Evolutionary conservation across 768 basidiomycete species (phyloP).

Genomic region (Suillus sp.): DNA sequence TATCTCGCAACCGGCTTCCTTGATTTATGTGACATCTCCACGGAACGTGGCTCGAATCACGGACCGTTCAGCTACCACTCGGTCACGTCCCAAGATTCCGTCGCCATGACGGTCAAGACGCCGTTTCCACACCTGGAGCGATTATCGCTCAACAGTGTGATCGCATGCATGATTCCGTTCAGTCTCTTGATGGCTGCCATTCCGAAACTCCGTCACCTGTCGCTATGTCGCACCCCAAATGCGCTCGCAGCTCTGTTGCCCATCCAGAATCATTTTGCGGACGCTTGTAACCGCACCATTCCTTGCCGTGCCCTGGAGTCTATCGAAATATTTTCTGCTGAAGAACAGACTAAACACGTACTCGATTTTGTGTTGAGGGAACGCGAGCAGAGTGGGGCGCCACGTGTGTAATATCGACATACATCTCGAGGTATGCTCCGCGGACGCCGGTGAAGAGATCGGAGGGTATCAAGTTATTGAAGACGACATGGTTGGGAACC

Average conservation of each 20-base stretch:
- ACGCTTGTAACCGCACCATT: neutral
- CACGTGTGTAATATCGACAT: conserved; percentile 35
- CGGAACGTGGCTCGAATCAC: neutral
- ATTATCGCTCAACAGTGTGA: conserved; percentile 40
- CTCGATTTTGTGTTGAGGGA: conserved; percentile 16
- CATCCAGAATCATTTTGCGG: conserved; percentile 18
- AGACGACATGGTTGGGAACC: conserved; percentile 27
- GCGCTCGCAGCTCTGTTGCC: conserved; percentile 23
- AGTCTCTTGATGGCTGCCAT: conserved; percentile 20
- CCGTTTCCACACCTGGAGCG: conserved; percentile 40
- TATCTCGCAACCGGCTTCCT: conserved; percentile 31
- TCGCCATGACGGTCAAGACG: conserved; percentile 17
- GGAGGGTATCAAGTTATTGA: conserved; percentile 14
- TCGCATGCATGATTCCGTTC: conserved; percentile 31
- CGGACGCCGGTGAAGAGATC: neutral
- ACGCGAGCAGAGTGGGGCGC: conserved; percentile 24
- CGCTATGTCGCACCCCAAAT: conserved; percentile 23
- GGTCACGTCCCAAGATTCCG: conserved; percentile 20
- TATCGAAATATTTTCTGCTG: conserved; percentile 19
- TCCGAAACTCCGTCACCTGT: conserved; percentile 22
- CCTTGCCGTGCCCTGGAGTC: conserved; percentile 18
- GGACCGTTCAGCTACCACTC: conserved; percentile 3
- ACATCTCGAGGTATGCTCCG: conserved; percentile 25
- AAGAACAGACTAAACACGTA: conserved; percentile 18
- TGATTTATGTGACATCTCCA: neutral